Conservation (phyloP, 495 filamentous ascomycete genomes). For the Durotheca rogersii region DNA sequence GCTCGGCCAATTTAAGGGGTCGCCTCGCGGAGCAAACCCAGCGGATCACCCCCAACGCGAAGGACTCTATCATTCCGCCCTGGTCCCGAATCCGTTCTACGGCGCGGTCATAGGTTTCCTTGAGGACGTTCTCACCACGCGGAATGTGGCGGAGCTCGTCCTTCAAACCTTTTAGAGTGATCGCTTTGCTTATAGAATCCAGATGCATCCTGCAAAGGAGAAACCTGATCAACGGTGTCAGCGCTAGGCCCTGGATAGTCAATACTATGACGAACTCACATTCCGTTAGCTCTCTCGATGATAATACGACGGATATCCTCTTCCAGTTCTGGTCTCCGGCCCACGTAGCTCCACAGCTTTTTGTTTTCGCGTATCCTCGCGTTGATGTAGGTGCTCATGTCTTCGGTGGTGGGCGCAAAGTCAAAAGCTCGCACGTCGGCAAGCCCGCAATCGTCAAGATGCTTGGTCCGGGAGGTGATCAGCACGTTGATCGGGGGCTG, state of each 20-base stretch:
- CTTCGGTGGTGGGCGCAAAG: conserved; percentile 35
- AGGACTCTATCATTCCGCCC: conserved; percentile 23
- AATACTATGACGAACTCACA: conserved; percentile 5
- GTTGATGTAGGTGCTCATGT: conserved; percentile 38
- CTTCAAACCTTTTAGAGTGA: conserved; percentile 35
- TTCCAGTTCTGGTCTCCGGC: conserved; percentile 20
- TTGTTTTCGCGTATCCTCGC: conserved; percentile 31
- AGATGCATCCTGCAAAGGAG: conserved; percentile 44
- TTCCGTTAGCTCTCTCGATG: conserved; percentile 24
- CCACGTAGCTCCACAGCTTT: conserved; percentile 31
- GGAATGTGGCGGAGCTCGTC: conserved; percentile 28
- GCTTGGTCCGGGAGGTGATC: conserved; percentile 36
- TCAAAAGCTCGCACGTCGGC: conserved; percentile 29
- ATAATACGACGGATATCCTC: conserved; percentile 25
- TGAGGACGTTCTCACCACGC: conserved; percentile 24
- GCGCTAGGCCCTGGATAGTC: neutral
- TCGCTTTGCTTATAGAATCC: conserved; percentile 39
- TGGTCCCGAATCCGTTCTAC: conserved; percentile 44
- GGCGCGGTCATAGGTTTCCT: conserved; percentile 42
- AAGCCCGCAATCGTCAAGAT: conserved; percentile 34
- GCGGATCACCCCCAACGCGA: conserved; percentile 33
- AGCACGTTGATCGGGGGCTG: conserved; percentile 34
- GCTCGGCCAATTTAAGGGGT: conserved; percentile 32
- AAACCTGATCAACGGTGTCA: conserved; percentile 36
- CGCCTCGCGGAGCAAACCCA: conserved; percentile 36